phyloP scores from a whole-genome alignment of 257 asterid genomes.

The Plantago ovata region DNA sequence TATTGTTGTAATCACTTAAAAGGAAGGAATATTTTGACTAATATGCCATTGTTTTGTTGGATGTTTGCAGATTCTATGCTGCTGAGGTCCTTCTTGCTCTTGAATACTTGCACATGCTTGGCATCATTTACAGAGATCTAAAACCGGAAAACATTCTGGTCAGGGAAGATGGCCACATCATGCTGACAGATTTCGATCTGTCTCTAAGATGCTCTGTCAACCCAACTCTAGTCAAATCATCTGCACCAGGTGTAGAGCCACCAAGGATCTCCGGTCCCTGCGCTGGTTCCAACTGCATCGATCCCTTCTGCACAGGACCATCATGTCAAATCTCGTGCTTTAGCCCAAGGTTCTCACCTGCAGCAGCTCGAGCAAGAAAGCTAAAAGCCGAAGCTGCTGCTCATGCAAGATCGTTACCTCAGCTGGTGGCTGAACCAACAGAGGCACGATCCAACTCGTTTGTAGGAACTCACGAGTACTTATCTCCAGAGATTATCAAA shows the following conservation, averaged over 20 bases:
- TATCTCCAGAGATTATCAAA: conserved; percentile 75
- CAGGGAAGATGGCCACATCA: conserved; percentile 78
- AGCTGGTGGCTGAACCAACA: conserved; percentile 74
- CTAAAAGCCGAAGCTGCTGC: conserved; percentile 41
- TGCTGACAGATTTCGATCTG: conserved; percentile 79
- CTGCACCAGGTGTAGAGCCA: conserved; percentile 38
- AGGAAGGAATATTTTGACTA: not conserved
- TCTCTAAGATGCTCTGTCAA: conserved; percentile 63
- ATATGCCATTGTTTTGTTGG: not conserved
- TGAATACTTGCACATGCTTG: conserved; percentile 78
- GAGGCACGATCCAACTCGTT: conserved; percentile 77
- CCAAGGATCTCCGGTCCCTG: conserved; percentile 66
- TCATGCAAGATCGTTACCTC: conserved; percentile 41
- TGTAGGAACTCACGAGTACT: conserved; percentile 72
- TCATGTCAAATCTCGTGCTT: conserved; percentile 67
- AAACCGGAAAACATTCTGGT: conserved; percentile 73
- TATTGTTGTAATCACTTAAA: not conserved
- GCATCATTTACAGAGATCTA: conserved; percentile 67
- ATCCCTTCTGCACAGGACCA: conserved; percentile 65
- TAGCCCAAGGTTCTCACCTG: conserved; percentile 40
- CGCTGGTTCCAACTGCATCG: conserved; percentile 69
- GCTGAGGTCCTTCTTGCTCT: conserved; percentile 77
- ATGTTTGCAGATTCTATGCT: conserved; percentile 58
- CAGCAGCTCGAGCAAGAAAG: conserved; percentile 41
- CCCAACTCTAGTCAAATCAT: conserved; percentile 53